These are phyloP conservation scores for Amanita rimosa DNA, from an alignment of 768 basidiomycete genomes.

Conservation along the genomic window DNA sequence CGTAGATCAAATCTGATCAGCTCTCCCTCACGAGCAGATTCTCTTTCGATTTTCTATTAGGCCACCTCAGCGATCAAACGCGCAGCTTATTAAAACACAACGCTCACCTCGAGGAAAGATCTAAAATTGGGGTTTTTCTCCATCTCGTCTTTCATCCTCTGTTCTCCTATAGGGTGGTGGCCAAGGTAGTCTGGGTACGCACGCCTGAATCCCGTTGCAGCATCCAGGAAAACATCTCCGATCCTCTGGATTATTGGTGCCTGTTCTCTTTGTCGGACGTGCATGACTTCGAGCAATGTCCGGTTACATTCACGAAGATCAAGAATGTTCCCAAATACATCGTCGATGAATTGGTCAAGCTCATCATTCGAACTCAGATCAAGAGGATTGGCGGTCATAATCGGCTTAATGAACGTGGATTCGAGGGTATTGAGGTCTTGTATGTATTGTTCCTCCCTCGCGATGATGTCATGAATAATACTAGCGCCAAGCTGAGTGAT, in stretches of 20 bases:
- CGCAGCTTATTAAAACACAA: not conserved
- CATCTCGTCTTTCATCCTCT: constrained; percentile 75
- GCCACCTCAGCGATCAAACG: not conserved
- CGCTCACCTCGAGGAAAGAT: constrained; percentile 72
- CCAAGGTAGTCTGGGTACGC: constrained; percentile 85
- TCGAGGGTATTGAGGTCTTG: constrained; percentile 82
- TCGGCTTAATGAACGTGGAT: constrained; percentile 43
- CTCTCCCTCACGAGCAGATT: constrained; percentile 22
- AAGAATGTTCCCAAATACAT: constrained; percentile 81
- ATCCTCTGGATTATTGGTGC: constrained; percentile 72
- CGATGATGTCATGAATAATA: constrained; percentile 83
- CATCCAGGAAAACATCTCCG: constrained; percentile 81
- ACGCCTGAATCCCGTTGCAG: constrained; percentile 77
- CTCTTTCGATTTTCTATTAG: constrained; percentile 31
- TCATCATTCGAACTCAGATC: constrained; percentile 35
- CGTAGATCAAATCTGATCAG: constrained; percentile 51
- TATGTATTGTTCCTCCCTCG: constrained; percentile 83
- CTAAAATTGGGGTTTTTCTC: constrained; percentile 77
- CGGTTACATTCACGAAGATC: constrained; percentile 76
- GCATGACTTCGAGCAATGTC: constrained; percentile 72
- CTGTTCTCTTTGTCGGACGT: constrained; percentile 80
- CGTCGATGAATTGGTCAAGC: constrained; percentile 75
- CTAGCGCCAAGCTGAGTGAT: constrained; percentile 14
- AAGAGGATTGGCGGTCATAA: constrained; percentile 31
- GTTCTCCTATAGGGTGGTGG: constrained; percentile 77